Conservation (phyloP, 441 rosid species). For the Jatropha multifida region DNA sequence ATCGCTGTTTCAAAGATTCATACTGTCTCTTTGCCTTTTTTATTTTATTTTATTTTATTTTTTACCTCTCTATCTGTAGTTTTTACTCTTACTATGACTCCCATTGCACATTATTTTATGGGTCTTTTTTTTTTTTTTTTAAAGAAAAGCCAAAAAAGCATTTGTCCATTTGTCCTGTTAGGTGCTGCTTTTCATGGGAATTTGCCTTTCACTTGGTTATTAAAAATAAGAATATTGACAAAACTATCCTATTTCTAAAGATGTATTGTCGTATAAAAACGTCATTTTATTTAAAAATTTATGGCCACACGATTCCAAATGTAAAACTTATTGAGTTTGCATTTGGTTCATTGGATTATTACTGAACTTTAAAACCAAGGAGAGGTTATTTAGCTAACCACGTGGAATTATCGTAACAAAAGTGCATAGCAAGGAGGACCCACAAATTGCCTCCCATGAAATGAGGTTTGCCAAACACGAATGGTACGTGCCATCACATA, state of each 20-base stretch:
- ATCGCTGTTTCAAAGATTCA: constrained; percentile 37
- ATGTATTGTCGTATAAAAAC: not conserved
- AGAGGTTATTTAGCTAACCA: too few relatives aligned
- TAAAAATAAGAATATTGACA: not conserved
- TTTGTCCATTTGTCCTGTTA: constrained; percentile 10
- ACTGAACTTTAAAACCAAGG: too few relatives aligned
- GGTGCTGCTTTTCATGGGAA: constrained; percentile 13
- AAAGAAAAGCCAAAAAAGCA: not conserved
- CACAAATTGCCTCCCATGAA: constrained; percentile 6
- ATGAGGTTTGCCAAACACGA: too few relatives aligned
- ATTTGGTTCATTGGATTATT: not conserved
- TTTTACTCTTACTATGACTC: not conserved
- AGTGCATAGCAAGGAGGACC: not conserved
- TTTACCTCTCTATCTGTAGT: not conserved
- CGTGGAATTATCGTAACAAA: not conserved
- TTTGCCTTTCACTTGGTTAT: not conserved
- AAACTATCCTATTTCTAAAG: not conserved
- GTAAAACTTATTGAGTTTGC: too few relatives aligned
- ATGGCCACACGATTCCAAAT: not conserved
- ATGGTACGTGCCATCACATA: too few relatives aligned
- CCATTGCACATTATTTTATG: too few relatives aligned
- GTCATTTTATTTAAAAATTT: not conserved
- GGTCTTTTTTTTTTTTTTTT: not conserved
- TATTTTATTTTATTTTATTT: too few relatives aligned
- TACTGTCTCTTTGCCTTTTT: constrained; percentile 27